Evolutionary conservation across 2,329 filamentous ascomycete genomes (phyloP).

Genomic region (Juglanconis juglandina): DNA sequence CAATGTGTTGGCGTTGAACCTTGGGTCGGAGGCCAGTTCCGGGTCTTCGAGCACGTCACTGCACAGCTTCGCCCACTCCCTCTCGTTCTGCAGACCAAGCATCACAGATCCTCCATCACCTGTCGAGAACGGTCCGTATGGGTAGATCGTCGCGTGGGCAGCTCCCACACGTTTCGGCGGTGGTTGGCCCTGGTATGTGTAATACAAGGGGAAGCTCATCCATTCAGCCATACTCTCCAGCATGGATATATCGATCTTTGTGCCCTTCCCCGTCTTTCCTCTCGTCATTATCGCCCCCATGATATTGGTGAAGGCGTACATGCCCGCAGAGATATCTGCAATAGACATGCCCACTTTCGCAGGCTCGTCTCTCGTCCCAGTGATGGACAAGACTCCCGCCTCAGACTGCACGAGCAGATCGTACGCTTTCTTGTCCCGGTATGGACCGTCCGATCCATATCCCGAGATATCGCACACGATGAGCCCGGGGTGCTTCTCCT

Average conservation of each 20-base stretch:
- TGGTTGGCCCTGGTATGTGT: constrained; percentile 43
- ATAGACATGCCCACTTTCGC: constrained; percentile 53
- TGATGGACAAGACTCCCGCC: constrained; percentile 49
- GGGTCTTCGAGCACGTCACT: constrained; percentile 40
- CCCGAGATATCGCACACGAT: constrained; percentile 56
- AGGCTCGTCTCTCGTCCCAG: constrained; percentile 40
- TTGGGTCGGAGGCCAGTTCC: constrained; percentile 39
- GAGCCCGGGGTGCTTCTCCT: constrained; percentile 38
- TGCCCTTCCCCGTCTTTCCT: constrained; percentile 44
- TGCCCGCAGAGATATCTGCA: constrained; percentile 51
- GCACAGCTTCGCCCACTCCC: constrained; percentile 52
- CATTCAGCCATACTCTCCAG: constrained; percentile 56
- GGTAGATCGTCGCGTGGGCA: constrained; percentile 53
- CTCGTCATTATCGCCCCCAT: constrained; percentile 48
- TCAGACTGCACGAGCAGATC: constrained; percentile 54
- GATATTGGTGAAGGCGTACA: constrained; percentile 50
- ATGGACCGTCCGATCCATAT: constrained; percentile 49
- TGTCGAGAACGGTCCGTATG: constrained; percentile 52
- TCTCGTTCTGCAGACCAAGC: constrained; percentile 56
- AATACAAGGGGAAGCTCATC: constrained; percentile 57
- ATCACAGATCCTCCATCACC: constrained; percentile 47
- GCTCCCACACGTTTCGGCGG: constrained; percentile 45
- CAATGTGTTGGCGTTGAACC: constrained; percentile 45
- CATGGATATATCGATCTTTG: constrained; percentile 54
- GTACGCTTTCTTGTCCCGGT: constrained; percentile 53